Evolutionary conservation across 805 yeast species (phyloP), one percentile per base, ranked within the genome.

Genomic region (Yarrowia porcina): DNA sequence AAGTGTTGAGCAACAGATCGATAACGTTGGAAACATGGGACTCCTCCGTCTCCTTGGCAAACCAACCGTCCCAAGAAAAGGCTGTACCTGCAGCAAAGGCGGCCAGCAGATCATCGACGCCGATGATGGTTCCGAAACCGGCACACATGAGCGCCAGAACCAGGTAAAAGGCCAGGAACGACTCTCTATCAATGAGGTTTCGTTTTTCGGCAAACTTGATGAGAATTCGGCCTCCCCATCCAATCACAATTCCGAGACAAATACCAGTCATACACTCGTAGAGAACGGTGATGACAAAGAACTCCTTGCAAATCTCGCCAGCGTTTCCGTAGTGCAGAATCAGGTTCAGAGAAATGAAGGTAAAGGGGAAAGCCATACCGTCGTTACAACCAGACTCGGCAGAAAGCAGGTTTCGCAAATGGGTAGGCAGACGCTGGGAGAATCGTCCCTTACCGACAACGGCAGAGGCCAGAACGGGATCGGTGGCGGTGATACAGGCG

Each of bases 321-420:
- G 85, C 83, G 61, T 88, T 74, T 3, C 88, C 88, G 30, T 81
- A 80, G 71, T 87, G 84, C n/a, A 83, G 72, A 60, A 91, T 82
- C 50, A 90, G 71, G 70, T 87, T 82, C 65, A 90, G 75, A 1
- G 94, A 84, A 42, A 92, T 71, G 73, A 75, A 79, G 25, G 89
- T 88, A 71, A 91, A 91, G 0, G 97, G 97, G 71, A 89, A 91
- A 0, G 97, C 97, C 94, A 91, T 87, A 45, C 97, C 97, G 71
- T 91, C 97, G 73, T 91, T 91, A 72, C 96, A 88, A 3, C 92
- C 96, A 0, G 93, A 87, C 69, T 90, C 96, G 0, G 96, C 96
- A 30, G 92, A 83, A 25, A 92, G 77, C 50, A 91, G 75, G 70
- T 90, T 88, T 68, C 96, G 80, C 75, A 91, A 79, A 74, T 91